phyloP scores from a whole-genome alignment of 768 basidiomycete genomes.

The Pulveroboletus sp. region DNA sequence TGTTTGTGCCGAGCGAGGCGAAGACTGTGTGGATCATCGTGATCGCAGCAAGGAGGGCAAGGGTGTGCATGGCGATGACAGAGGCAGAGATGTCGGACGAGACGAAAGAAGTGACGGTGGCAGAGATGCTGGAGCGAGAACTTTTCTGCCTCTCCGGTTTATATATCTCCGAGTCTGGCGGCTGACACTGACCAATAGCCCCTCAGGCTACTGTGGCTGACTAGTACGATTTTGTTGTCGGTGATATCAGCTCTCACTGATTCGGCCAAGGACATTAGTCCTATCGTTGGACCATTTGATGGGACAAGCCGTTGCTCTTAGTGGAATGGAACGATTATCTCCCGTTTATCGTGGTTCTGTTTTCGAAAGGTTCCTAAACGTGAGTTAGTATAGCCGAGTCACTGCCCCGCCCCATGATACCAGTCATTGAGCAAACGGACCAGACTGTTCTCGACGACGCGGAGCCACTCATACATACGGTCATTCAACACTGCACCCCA shows the following conservation, averaged over 20 bases:
- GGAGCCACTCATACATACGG: not conserved
- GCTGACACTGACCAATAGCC: slow-evolving; percentile 21
- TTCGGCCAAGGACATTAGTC: not conserved
- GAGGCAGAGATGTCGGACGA: slow-evolving; percentile 5
- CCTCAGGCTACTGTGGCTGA: slow-evolving; percentile 21
- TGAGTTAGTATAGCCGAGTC: too few species aligned
- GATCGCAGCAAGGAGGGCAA: slow-evolving; percentile 25
- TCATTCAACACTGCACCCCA: not conserved
- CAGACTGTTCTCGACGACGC: not conserved
- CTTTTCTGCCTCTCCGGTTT: slow-evolving; percentile 6
- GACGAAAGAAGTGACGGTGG: not conserved
- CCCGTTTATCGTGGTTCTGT: too few species aligned
- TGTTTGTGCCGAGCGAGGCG: slow-evolving; percentile 25
- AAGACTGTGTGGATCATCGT: slow-evolving; percentile 14
- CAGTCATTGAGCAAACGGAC: not conserved
- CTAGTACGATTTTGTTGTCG: slow-evolving; percentile 1
- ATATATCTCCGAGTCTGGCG: slow-evolving; percentile 21
- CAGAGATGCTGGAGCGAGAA: not conserved
- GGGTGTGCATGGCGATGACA: slow-evolving; percentile 27
- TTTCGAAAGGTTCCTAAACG: too few species aligned
- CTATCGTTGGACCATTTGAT: not conserved
- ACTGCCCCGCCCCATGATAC: not conserved
- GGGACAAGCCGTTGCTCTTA: not conserved
- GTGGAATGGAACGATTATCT: too few species aligned
- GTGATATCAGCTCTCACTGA: not conserved